Conservation (phyloP, 495 filamentous ascomycete genomes). For the Penicillium ucsense region DNA sequence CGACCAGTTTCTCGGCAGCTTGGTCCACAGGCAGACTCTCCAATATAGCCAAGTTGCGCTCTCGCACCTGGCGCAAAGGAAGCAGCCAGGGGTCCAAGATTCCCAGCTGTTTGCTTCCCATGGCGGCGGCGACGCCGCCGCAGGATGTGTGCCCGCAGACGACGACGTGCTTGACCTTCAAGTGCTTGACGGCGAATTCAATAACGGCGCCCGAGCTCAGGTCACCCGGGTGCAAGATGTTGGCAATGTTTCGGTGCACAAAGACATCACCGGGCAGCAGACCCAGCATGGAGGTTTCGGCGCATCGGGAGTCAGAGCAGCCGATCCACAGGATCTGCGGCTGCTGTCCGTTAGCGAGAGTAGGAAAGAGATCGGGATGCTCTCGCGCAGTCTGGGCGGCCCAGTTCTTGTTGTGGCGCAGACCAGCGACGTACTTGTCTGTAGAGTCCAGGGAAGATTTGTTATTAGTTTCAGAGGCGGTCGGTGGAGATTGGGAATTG, state of each 20-base stretch:
- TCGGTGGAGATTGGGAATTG: slow-evolving; percentile 1
- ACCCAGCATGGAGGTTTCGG: slow-evolving; percentile 75
- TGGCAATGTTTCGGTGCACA: slow-evolving; percentile 91
- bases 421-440: slow-evolving; percentile 26
- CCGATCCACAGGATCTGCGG: slow-evolving; percentile 86
- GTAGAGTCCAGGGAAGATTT: background rate
- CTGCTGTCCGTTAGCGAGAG: slow-evolving; percentile 55
- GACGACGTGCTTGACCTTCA: slow-evolving; percentile 75
- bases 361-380: slow-evolving; percentile 65
- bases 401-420: slow-evolving; percentile 57
- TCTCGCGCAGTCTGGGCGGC: slow-evolving; percentile 52
- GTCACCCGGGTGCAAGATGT: slow-evolving; percentile 70
- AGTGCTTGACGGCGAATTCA: slow-evolving; percentile 65
- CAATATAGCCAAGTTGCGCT: slow-evolving; percentile 31
- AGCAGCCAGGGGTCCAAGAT: slow-evolving; percentile 77
- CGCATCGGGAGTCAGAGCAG: slow-evolving; percentile 82
- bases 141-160: slow-evolving; percentile 78
- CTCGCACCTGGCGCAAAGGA: slow-evolving; percentile 56
- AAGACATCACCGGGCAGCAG: slow-evolving; percentile 84
- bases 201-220: slow-evolving; percentile 70
- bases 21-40: slow-evolving; percentile 43
- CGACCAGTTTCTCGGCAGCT: slow-evolving; percentile 46
- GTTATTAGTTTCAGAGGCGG: slow-evolving; percentile 9
- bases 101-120: slow-evolving; percentile 59
- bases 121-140: slow-evolving; percentile 64